Base-by-base conservation (phyloP, 2,329 filamentous ascomycete genomes). In the Coniochaeta sp. region DNA sequence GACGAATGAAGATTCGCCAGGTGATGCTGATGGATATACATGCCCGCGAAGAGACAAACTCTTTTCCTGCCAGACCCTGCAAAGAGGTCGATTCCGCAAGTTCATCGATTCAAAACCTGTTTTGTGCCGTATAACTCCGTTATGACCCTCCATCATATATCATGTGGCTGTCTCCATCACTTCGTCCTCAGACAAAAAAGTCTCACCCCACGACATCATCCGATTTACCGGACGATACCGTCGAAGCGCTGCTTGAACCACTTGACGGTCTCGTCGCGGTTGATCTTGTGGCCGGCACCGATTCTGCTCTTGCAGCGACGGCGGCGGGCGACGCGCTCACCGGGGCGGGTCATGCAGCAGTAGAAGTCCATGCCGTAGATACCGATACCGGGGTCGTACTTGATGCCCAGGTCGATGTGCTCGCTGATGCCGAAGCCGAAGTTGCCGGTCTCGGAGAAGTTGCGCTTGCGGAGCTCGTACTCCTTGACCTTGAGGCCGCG, bases 361-460 rank as follows among this genome's bases (percentile, higher is more conserved):
- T 97, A 99, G 84, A 99, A 99, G 84, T 99, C 95, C 95, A 99
- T 99, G 79, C 95, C 93, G 86, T 96, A 97, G 80, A 97, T 97
- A 88, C 93, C 93, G 72, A 97, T 97, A 67, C 86, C 89, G 68
- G 93, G 93, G 84, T 97, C 93, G 85, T 97, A 97, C 89, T 99
- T 99, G 91, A 99, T 99, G 76, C 95, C 95, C 74, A 99, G 87
- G 87, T 99, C 95, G 82, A 99, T 99, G 90, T 99, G 95, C 85
- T 99, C 95, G 84, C 86, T 92, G 86, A 99, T 99, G 85, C 95
- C 95, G 87, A 99, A 99, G 72, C 95, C 95, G 79, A 99, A 99
- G 90, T 97, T 96, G 79, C 95, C 95, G 70, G 93, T 98, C 88
- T 96, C 91, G 77, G 89, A 93, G 90, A 99, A 99, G 91, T 99